A percentile compares a stretch with the other conserved stretches of the same genome.
phyloP scores from a whole-genome alignment of 1,284 basidiomycete genomes.

The Cryptococcus sp. region DNA sequence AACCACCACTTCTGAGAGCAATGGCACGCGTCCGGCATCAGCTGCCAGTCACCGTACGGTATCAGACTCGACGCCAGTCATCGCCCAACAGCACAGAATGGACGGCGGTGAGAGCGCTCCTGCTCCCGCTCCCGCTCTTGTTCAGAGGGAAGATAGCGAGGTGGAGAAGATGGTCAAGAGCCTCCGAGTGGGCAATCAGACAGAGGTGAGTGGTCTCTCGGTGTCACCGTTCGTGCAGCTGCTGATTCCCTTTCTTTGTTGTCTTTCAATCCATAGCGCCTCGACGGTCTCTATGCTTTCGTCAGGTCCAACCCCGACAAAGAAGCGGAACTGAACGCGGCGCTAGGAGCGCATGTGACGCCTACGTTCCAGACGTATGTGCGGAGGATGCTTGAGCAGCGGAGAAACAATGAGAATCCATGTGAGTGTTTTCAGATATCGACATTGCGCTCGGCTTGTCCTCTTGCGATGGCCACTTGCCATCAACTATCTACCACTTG shows the following conservation, averaged over 20 bases:
- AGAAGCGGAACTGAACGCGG: conserved; percentile 72
- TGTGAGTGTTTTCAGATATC: conserved; percentile 21
- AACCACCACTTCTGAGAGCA: conserved; percentile 47
- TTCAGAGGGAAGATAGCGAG: conserved; percentile 20
- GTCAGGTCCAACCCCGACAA: conserved; percentile 90
- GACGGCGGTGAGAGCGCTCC: neutral
- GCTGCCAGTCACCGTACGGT: conserved; percentile 9
- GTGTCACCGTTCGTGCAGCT: conserved; percentile 57
- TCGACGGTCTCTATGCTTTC: conserved; percentile 94
- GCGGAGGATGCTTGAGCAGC: conserved; percentile 40
- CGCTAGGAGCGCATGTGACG: conserved; percentile 37
- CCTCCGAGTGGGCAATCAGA: conserved; percentile 24
- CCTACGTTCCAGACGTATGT: conserved; percentile 45
- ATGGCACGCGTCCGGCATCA: conserved; percentile 28
- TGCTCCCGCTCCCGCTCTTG: neutral
- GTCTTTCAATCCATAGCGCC: conserved; percentile 81
- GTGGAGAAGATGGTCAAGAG: conserved; percentile 29
- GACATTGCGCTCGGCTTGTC: too few species aligned
- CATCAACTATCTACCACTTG: too few species aligned
- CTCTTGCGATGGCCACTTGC: neutral
- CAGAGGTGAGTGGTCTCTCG: conserved; percentile 23
- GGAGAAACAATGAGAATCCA: conserved; percentile 35
- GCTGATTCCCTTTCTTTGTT: conserved; percentile 46
- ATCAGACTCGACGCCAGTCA: neutral
- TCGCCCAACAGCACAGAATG: neutral